Conservation (phyloP, 805 yeast species). For the Ogataea angusta region DNA sequence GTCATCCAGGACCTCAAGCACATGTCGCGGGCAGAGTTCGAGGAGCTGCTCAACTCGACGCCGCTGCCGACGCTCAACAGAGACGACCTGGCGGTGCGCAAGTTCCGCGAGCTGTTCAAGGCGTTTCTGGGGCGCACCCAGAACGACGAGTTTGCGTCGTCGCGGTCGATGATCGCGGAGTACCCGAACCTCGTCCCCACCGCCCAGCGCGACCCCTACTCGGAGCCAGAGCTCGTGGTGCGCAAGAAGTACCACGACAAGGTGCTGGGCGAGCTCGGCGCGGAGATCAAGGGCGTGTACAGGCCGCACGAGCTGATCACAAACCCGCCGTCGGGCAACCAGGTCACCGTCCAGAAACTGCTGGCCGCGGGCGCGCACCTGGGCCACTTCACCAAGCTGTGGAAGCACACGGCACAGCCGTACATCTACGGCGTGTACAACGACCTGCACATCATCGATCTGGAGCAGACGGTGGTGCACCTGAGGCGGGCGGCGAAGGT, state of each 20-base stretch:
- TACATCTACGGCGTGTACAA: constrained; percentile 84
- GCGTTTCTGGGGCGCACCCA: constrained; percentile 26
- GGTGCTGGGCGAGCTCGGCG: constrained; percentile 58
- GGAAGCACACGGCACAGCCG: constrained; percentile 81
- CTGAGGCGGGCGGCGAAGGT: constrained; percentile 82
- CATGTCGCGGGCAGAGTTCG: constrained; percentile 26
- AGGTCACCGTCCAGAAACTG: constrained; percentile 64
- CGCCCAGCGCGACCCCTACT: constrained; percentile 59
- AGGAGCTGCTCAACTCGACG: constrained; percentile 22
- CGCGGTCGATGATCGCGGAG: constrained; percentile 28
- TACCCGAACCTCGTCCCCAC: constrained; percentile 68
- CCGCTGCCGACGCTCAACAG: constrained; percentile 30
- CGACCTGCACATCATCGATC: constrained; percentile 87
- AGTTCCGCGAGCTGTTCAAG: constrained; percentile 27
- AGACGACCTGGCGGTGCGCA: constrained; percentile 26
- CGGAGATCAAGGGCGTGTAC: constrained; percentile 60
- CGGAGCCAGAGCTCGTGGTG: constrained; percentile 71
- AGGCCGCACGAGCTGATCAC: constrained; percentile 64
- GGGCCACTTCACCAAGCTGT: constrained; percentile 81
- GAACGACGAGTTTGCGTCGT: constrained; percentile 19
- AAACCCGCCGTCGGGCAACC: constrained; percentile 53
- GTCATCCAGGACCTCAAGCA: constrained; percentile 16
- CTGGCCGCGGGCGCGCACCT: constrained; percentile 93
- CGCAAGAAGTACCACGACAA: constrained; percentile 66
- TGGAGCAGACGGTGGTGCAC: constrained; percentile 74